phyloP scores from a whole-genome alignment of 768 basidiomycete genomes.

The Boletus insuetus region DNA sequence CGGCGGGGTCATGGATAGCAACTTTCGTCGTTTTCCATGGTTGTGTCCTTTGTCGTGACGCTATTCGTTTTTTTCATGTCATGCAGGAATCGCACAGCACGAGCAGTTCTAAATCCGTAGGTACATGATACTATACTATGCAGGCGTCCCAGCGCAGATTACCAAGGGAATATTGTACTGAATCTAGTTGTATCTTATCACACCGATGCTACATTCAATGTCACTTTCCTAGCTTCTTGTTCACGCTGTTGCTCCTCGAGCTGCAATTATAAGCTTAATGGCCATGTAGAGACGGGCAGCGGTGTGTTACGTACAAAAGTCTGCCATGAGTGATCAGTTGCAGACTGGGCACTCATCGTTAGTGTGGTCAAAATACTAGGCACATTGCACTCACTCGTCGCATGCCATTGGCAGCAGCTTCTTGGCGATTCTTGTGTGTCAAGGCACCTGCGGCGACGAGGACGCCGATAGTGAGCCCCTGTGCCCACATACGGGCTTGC shows the following conservation, averaged over 20 bases:
- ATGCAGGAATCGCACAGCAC: not conserved
- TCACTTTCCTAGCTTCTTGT: conserved; percentile 14
- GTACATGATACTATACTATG: not conserved
- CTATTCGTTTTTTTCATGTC: not conserved
- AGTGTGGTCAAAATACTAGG: not conserved
- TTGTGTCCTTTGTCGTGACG: not conserved
- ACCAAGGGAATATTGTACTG: not conserved
- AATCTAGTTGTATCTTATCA: not conserved
- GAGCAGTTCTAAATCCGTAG: not conserved
- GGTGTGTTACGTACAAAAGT: conserved; percentile 22
- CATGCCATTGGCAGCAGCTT: conserved; percentile 28
- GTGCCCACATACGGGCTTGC: conserved; percentile 88
- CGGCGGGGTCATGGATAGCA: not conserved
- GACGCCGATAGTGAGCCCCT: conserved; percentile 75
- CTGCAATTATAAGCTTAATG: conserved; percentile 10
- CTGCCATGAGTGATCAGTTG: conserved; percentile 29
- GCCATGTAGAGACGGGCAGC: not conserved
- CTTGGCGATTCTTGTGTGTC: conserved; percentile 48
- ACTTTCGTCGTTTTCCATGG: not conserved
- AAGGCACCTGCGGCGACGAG: conserved; percentile 68
- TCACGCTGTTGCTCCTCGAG: conserved; percentile 30
- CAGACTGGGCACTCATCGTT: conserved; percentile 6
- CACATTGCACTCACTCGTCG: conserved; percentile 19
- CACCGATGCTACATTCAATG: conserved; percentile 1
- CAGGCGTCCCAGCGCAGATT: not conserved